These are phyloP conservation scores for Candida silvicultrix DNA, from an alignment of 805 yeast genomes.

Conservation along the genomic window DNA sequence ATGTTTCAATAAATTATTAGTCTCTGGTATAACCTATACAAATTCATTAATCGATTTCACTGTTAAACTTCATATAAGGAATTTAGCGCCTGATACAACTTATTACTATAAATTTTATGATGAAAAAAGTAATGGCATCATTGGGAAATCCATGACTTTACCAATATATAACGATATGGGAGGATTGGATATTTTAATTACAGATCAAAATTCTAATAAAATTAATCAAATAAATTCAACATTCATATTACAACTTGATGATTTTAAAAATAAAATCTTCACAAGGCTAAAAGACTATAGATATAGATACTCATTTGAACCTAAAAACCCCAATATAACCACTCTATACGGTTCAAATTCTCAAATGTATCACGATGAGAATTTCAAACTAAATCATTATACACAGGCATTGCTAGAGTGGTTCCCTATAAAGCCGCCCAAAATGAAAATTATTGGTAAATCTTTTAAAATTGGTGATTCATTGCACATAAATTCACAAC, in stretches of 20 bases:
- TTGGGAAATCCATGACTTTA: not conserved
- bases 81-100: not conserved
- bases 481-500: not conserved
- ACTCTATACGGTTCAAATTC: not conserved
- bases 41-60: slow-evolving; percentile 1
- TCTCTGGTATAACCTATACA: not conserved
- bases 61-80: not conserved
- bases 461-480: not conserved
- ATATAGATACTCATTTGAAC: not conserved
- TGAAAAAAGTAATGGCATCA: not conserved
- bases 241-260: not conserved
- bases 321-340: not conserved
- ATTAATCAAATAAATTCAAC: not conserved
- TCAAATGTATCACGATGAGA: not conserved
- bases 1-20: not conserved
- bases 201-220: not conserved
- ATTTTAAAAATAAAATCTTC: not conserved
- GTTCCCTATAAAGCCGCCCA: not conserved
- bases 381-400: not conserved
- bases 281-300: not conserved
- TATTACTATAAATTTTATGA: slow-evolving; percentile 1
- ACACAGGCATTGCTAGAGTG: not conserved
- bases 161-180: not conserved
- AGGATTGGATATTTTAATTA: not conserved
- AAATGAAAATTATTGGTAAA: not conserved